Conservation (phyloP, 2,329 filamentous ascomycete species). For the Fusarium marasasianum region DNA sequence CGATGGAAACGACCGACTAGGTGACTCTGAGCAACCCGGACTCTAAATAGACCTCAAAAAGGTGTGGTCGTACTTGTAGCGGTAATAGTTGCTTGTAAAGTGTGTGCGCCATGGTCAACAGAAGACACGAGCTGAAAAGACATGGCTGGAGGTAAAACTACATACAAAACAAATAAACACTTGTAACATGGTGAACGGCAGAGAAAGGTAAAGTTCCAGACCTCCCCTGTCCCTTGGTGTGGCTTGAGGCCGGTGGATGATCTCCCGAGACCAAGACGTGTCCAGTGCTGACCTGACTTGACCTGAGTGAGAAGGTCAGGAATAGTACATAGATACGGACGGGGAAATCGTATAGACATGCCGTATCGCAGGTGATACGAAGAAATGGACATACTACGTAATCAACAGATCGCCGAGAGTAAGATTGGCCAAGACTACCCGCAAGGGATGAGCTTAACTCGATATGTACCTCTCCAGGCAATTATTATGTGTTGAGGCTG, state of each 20-base stretch:
- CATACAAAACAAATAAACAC: constrained; percentile 1
- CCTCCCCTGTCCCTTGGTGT: constrained; percentile 4
- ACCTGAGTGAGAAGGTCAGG: constrained; percentile 6
- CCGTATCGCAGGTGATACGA: constrained; percentile 17
- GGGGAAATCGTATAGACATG: constrained; percentile 8
- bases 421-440: constrained; percentile 8
- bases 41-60: neutral
- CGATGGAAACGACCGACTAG: neutral
- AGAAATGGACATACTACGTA: neutral
- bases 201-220: neutral
- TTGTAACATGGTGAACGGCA: constrained; percentile 9
- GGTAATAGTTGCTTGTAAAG: constrained; percentile 6
- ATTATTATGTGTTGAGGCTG: constrained; percentile 3
- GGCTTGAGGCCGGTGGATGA: constrained; percentile 26
- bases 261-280: constrained; percentile 28
- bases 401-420: constrained; percentile 2
- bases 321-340: constrained; percentile 28
- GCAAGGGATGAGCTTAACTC: constrained; percentile 25
- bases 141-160: neutral
- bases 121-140: constrained; percentile 28
- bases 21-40: neutral
- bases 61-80: constrained; percentile 33
- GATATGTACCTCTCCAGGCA: neutral
- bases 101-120: constrained; percentile 2
- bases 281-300: constrained; percentile 8